phyloP scores from a whole-genome alignment of 768 basidiomycete genomes.

The Leccinum broughii region DNA sequence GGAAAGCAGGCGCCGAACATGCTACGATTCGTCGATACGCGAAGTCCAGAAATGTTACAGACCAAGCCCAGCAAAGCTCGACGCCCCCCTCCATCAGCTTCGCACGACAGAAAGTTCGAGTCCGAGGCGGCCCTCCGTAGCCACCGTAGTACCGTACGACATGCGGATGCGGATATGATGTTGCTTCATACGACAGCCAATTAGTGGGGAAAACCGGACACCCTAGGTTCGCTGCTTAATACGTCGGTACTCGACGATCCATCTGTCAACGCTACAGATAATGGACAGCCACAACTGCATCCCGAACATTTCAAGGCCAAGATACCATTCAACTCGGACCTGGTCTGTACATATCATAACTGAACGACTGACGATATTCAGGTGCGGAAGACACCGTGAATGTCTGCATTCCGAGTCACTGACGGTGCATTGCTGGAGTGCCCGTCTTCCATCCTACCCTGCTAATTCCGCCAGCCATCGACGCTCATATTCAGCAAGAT shows the following conservation, averaged over 20 bases:
- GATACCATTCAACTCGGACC: constrained; percentile 47
- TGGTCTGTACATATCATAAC: constrained; percentile 61
- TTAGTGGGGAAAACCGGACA: constrained; percentile 77
- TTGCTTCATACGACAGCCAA: constrained; percentile 45
- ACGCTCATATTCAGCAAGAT: constrained; percentile 64
- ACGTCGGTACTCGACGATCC: constrained; percentile 47
- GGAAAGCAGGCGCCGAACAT: background rate
- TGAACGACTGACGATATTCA: constrained; percentile 90
- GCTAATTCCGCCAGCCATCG: constrained; percentile 45
- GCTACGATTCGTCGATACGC: background rate
- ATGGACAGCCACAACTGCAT: constrained; percentile 1
- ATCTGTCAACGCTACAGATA: constrained; percentile 20
- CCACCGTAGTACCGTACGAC: background rate
- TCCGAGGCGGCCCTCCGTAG: background rate
- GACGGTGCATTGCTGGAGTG: constrained; percentile 54
- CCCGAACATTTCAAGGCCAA: constrained; percentile 63
- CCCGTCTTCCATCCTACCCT: constrained; percentile 68
- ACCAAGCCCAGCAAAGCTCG: background rate
- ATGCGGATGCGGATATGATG: background rate
- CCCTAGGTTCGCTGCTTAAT: constrained; percentile 50
- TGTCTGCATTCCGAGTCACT: background rate
- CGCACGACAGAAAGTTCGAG: background rate
- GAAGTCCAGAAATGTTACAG: background rate
- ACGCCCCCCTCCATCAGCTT: background rate
- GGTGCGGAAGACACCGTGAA: constrained; percentile 39